Conservation (phyloP, 768 basidiomycete species). For the Naganishia friedmannii region DNA sequence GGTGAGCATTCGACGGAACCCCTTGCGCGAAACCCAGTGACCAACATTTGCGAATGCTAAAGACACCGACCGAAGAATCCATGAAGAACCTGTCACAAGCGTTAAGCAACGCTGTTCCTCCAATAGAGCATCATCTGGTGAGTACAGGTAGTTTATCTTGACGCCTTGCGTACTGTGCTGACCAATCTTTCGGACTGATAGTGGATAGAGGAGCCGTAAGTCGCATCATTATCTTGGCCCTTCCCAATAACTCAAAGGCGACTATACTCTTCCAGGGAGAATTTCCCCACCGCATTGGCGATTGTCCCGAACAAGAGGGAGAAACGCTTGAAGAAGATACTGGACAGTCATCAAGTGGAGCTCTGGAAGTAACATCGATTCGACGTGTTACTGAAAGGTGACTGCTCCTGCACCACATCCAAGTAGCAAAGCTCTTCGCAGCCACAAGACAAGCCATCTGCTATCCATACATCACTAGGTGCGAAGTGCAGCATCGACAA, state of each 20-base stretch:
- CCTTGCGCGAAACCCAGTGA: background rate
- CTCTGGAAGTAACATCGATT: conserved; percentile 33
- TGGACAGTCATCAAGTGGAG: conserved; percentile 40
- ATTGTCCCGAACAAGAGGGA: conserved; percentile 50
- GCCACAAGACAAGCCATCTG: too few relatives aligned
- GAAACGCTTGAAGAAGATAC: conserved; percentile 44
- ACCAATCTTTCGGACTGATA: background rate
- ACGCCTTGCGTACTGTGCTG: background rate
- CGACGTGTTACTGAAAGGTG: background rate
- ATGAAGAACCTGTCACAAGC: conserved; percentile 23
- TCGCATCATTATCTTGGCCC: background rate
- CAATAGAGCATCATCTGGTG: conserved; percentile 43
- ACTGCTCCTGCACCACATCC: background rate
- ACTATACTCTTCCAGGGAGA: conserved; percentile 37
- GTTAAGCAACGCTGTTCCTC: conserved; percentile 35
- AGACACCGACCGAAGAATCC: conserved; percentile 4
- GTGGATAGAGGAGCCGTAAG: conserved; percentile 52
- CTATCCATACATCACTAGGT: too few relatives aligned
- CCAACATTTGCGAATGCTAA: background rate
- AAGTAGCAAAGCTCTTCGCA: too few relatives aligned
- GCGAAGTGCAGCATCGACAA: too few relatives aligned
- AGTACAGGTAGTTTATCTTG: too few relatives aligned
- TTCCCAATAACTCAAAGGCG: conserved; percentile 5
- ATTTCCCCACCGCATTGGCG: conserved; percentile 49
- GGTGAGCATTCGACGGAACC: conserved; percentile 4